Evolutionary conservation across 768 basidiomycete species (phyloP).

Genomic region (Serendipita sp.): DNA sequence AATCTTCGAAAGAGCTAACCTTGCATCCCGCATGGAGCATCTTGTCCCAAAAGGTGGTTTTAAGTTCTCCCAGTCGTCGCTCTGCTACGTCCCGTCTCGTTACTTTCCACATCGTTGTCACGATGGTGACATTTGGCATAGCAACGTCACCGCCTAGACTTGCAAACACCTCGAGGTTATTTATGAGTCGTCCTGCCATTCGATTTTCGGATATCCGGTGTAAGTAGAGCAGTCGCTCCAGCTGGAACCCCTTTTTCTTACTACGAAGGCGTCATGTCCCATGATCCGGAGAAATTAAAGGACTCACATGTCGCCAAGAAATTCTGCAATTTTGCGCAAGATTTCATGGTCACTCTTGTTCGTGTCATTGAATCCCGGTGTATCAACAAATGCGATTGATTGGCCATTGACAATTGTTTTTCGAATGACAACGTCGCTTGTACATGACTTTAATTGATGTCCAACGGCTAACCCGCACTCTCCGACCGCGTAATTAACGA

Average conservation of each 20-base stretch:
- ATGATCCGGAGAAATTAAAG: too few species aligned
- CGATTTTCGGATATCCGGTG: conserved; percentile 9
- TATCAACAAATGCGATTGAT: conserved; percentile 15
- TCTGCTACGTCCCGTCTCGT: not conserved
- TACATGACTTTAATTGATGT: not conserved
- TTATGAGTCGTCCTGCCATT: not conserved
- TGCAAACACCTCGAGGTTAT: conserved; percentile 5
- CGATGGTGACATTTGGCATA: conserved; percentile 6
- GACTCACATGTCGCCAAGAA: not conserved
- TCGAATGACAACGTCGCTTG: not conserved
- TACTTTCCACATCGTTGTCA: conserved; percentile 12
- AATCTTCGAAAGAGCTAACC: not conserved
- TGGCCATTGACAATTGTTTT: not conserved
- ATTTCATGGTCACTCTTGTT: conserved; percentile 10
- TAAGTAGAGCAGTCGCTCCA: conserved; percentile 6
- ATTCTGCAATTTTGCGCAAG: not conserved
- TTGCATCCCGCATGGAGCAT: not conserved
- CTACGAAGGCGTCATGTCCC: not conserved
- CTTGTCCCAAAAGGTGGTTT: not conserved
- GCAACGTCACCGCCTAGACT: not conserved
- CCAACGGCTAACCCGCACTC: not conserved
- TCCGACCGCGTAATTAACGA: too few species aligned
- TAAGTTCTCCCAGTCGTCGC: not conserved
- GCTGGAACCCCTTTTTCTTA: not conserved
- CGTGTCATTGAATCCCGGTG: conserved; percentile 17